Evolutionary conservation across 2,329 filamentous ascomycete species (phyloP).

Genomic region (Pseudogymnoascus sp.): DNA sequence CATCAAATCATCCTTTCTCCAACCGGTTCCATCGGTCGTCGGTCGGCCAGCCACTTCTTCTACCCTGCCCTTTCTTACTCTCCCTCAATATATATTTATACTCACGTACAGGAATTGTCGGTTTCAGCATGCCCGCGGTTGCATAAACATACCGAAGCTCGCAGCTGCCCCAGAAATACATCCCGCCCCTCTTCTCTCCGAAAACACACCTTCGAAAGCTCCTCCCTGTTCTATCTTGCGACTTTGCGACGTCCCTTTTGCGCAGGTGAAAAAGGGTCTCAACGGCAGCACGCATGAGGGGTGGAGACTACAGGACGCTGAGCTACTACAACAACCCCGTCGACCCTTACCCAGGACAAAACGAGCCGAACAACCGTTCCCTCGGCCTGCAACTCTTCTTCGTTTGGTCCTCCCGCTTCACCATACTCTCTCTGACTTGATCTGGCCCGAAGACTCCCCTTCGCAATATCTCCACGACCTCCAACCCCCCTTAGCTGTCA

Average conservation of each 20-base stretch:
- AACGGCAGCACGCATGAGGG: neutral
- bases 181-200: neutral
- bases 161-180: neutral
- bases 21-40: neutral
- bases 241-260: neutral
- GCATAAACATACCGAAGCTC: neutral
- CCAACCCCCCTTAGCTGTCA: neutral
- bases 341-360: neutral
- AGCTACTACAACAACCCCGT: neutral
- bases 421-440: neutral
- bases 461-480: neutral
- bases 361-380: neutral
- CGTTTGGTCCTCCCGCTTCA: neutral
- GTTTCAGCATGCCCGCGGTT: slow-evolving; percentile 2
- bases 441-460: neutral
- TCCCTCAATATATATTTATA: slow-evolving; percentile 4
- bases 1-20: neutral
- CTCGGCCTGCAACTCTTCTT: neutral
- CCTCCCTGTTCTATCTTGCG: neutral
- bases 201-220: neutral
- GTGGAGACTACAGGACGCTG: neutral
- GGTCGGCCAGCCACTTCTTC: neutral
- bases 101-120: neutral
- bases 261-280: neutral
- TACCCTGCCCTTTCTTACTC: neutral